A percentile compares a stretch with the other conserved stretches of the same genome.
phyloP scores from a whole-genome alignment of 2,329 filamentous ascomycete species.

The Colletotrichum sp. region DNA sequence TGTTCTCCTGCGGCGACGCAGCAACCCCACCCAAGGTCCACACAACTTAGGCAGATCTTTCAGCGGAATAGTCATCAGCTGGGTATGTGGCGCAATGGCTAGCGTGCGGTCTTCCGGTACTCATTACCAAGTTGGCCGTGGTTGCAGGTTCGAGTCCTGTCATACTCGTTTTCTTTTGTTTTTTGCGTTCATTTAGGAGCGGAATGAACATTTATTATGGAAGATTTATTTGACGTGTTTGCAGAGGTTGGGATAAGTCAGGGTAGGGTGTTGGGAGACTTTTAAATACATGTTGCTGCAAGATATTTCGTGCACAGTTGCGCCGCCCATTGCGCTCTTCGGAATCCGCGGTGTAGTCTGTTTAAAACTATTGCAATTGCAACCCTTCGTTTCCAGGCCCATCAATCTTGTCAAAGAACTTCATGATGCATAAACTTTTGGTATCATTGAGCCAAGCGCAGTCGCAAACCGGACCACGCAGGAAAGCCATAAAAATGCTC shows the following conservation, averaged over 20 bases:
- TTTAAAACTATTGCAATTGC: neutral
- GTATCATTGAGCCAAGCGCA: neutral
- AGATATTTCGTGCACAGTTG: neutral
- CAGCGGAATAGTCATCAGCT: fast-evolving
- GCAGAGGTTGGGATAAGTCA: neutral
- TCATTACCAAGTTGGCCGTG: neutral
- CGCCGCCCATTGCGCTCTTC: neutral
- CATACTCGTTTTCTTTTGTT: neutral
- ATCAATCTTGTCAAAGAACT: neutral
- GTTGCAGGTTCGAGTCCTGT: slow-evolving; percentile 1
- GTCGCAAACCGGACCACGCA: neutral
- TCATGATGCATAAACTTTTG: neutral
- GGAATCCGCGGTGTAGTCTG: neutral
- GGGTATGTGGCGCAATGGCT: neutral
- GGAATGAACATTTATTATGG: fast-evolving
- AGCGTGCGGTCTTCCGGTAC: neutral
- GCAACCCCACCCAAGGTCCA: neutral
- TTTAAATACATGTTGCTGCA: neutral
- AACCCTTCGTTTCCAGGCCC: neutral
- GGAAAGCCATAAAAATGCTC: neutral
- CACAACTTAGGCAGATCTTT: neutral
- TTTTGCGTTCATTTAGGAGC: neutral
- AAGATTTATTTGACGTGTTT: fast-evolving
- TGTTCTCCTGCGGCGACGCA: fast-evolving
- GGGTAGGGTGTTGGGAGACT: neutral